These are phyloP conservation scores for Ceratobasidium sp. DNA, from an alignment of 1,284 basidiomycete species.

Conservation along the genomic window DNA sequence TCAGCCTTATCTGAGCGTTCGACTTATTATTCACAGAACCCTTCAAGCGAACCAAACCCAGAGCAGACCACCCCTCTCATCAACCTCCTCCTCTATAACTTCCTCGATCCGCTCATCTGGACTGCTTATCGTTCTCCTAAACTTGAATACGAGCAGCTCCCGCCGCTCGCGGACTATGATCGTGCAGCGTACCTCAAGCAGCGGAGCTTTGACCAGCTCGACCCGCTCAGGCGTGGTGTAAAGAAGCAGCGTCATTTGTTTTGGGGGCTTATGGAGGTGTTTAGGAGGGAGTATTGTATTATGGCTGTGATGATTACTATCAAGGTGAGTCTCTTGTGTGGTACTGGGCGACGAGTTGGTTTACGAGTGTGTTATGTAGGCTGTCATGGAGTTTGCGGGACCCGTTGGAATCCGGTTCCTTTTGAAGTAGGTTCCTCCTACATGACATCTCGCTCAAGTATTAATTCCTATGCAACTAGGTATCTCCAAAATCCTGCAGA, in stretches of 20 bases:
- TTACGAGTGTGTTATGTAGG: neutral
- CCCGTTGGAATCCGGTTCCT: slow-evolving; percentile 30
- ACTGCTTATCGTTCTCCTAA: slow-evolving; percentile 56
- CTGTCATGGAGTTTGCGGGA: slow-evolving; percentile 30
- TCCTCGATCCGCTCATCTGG: slow-evolving; percentile 63
- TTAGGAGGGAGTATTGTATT: slow-evolving; percentile 31
- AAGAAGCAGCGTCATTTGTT: slow-evolving; percentile 41
- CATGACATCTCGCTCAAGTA: slow-evolving; percentile 48
- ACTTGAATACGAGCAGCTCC: slow-evolving; percentile 58
- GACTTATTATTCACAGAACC: slow-evolving; percentile 47
- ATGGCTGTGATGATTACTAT: slow-evolving; percentile 12
- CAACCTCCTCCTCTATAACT: slow-evolving; percentile 64
- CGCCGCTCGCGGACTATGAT: slow-evolving; percentile 68
- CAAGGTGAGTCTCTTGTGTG: slow-evolving; percentile 1
- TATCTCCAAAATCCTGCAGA: slow-evolving; percentile 58
- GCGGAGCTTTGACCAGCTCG: slow-evolving; percentile 51
- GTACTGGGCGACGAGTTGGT: neutral
- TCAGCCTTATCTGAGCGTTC: slow-evolving; percentile 48
- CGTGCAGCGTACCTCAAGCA: slow-evolving; percentile 55
- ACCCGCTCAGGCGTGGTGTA: slow-evolving; percentile 50
- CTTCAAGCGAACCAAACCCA: slow-evolving; percentile 58
- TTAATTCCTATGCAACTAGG: slow-evolving; percentile 51
- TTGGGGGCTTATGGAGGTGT: slow-evolving; percentile 32
- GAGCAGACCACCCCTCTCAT: slow-evolving; percentile 70
- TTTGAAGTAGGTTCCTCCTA: neutral